These are phyloP conservation scores for Myrica gale DNA, from an alignment of 306 rosid genomes.

Conservation along the genomic window DNA sequence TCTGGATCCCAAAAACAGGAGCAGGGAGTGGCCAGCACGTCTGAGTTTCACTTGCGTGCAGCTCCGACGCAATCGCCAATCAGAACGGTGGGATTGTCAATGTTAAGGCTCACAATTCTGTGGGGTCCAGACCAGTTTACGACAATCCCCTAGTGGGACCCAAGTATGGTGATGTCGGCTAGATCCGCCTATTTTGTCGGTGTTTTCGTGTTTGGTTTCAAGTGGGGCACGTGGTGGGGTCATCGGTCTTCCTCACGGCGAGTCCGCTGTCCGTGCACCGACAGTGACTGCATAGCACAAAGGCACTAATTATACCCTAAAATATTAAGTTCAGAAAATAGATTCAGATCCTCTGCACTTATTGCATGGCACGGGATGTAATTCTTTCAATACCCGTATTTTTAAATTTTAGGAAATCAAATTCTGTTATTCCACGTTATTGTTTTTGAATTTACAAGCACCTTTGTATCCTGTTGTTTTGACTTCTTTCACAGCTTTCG, in stretches of 20 bases:
- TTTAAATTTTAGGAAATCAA: too few species aligned
- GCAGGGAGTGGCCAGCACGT: neutral
- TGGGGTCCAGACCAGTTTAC: neutral
- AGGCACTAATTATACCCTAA: neutral
- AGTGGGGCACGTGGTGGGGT: neutral
- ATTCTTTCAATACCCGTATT: too few species aligned
- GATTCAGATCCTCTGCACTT: too few species aligned
- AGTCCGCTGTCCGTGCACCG: neutral
- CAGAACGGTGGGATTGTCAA: neutral
- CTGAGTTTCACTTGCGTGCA: conserved; percentile 1
- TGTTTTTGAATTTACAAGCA: too few species aligned
- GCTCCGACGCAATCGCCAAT: neutral
- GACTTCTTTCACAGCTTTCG: conserved; percentile 22
- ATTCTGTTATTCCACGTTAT: too few species aligned
- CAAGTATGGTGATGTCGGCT: neutral
- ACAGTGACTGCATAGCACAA: neutral
- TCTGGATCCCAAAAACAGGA: neutral
- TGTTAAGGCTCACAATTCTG: neutral
- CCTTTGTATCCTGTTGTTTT: too few species aligned
- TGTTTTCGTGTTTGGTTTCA: neutral
- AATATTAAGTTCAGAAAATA: too few species aligned
- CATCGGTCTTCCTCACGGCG: neutral
- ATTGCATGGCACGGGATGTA: too few species aligned
- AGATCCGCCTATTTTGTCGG: neutral
- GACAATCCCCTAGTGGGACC: neutral